These are phyloP conservation scores for Podaxis sp. DNA, from an alignment of 768 basidiomycete species.

Conservation along the genomic window DNA sequence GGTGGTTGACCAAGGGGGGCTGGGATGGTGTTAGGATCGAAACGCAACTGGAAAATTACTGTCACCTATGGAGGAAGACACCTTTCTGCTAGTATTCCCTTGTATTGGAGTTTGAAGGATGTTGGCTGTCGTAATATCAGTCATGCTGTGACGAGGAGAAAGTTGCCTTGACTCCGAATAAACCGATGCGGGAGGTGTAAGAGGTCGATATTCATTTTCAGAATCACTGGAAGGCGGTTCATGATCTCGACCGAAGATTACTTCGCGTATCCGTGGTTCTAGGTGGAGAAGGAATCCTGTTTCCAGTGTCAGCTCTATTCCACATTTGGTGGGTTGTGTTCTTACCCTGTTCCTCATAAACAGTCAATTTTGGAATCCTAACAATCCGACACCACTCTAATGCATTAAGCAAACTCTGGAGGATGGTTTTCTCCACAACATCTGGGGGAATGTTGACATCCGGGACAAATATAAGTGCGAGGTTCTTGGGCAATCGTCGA, in stretches of 20 bases:
- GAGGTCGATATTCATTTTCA: conserved; percentile 58
- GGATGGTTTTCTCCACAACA: conserved; percentile 35
- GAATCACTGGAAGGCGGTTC: conserved; percentile 34
- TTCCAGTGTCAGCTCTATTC: not conserved
- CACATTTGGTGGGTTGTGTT: not conserved
- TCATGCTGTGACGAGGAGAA: conserved; percentile 39
- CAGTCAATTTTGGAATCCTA: conserved; percentile 60
- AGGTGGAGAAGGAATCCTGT: not conserved
- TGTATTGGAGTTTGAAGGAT: conserved; percentile 10
- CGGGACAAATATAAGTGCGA: conserved; percentile 61
- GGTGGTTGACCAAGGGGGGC: not conserved
- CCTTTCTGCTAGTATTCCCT: not conserved
- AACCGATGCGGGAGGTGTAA: conserved; percentile 77
- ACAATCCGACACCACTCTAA: conserved; percentile 58
- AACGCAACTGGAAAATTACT: not conserved
- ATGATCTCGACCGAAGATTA: not conserved
- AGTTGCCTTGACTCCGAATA: conserved; percentile 60
- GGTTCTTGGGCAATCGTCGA: conserved; percentile 56
- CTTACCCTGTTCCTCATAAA: conserved; percentile 72
- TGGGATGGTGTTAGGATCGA: not conserved
- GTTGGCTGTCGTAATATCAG: conserved; percentile 16
- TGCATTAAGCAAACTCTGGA: conserved; percentile 49
- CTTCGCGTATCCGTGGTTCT: not conserved
- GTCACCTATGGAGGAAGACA: not conserved
- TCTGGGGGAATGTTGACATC: conserved; percentile 31